phyloP scores from a whole-genome alignment of 2,329 filamentous ascomycete genomes.

The Penicillium sp. region DNA sequence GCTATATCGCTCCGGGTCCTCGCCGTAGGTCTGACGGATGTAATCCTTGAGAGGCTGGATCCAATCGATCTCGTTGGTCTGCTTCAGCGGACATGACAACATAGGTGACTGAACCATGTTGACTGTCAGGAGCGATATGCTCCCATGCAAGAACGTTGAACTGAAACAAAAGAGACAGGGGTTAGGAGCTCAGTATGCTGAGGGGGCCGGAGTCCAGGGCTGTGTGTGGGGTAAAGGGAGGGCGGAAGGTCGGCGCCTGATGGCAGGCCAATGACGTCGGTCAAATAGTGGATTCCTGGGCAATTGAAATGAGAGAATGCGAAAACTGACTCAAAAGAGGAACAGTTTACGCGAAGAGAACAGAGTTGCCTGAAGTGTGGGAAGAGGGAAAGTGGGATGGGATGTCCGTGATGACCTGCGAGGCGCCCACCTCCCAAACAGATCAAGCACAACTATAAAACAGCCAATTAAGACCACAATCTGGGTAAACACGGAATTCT shows the following conservation, averaged over 20 bases:
- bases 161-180: slow-evolving; percentile 11
- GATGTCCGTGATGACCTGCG: slow-evolving; percentile 17
- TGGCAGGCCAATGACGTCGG: slow-evolving; percentile 23
- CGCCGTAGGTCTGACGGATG: slow-evolving; percentile 90
- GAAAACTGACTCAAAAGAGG: neutral
- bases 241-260: slow-evolving; percentile 22
- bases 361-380: slow-evolving; percentile 12
- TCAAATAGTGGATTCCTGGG: neutral
- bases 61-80: slow-evolving; percentile 99
- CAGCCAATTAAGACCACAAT: neutral
- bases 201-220: slow-evolving; percentile 20
- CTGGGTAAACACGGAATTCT: no score
- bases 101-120: slow-evolving; percentile 85
- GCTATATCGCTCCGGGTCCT: slow-evolving; percentile 92
- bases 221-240: slow-evolving; percentile 25
- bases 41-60: slow-evolving; percentile 86
- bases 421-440: slow-evolving; percentile 16
- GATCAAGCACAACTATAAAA: neutral
- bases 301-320: neutral
- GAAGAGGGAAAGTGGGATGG: slow-evolving; percentile 23
- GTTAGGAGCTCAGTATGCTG: slow-evolving; percentile 15
- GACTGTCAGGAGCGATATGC: slow-evolving; percentile 37
- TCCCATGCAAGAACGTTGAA: slow-evolving; percentile 32
- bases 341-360: slow-evolving; percentile 6
- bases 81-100: slow-evolving; percentile 89